A percentile compares a stretch with the other conserved stretches of the same genome.
Conservation (phyloP, 352 stramenopile species). For the Globisporangium takayamanum region DNA sequence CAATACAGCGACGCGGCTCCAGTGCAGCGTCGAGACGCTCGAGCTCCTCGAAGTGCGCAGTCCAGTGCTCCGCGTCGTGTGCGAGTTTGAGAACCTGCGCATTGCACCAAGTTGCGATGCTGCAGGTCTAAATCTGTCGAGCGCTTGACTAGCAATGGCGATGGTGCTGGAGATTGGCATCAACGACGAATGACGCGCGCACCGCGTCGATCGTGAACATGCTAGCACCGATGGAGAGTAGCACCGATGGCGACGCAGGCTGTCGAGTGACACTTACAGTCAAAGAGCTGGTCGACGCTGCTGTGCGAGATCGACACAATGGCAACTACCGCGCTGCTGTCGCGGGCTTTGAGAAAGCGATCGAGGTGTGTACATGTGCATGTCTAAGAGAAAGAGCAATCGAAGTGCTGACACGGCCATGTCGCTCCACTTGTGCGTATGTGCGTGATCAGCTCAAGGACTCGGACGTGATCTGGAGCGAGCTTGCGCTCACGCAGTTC, state of each 20-base stretch:
- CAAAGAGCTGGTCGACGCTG: conserved; percentile 21
- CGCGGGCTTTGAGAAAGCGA: conserved; percentile 27
- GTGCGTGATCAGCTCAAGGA: conserved; percentile 36
- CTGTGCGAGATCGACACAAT: conserved; percentile 26
- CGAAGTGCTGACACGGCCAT: not conserved
- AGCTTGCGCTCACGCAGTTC: conserved; percentile 54
- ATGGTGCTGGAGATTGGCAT: too few species aligned
- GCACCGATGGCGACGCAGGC: not conserved
- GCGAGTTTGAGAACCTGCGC: conserved; percentile 47
- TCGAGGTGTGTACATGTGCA: conserved; percentile 29
- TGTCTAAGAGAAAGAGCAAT: not conserved
- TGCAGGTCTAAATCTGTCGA: too few species aligned
- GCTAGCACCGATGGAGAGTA: not conserved
- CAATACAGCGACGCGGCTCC: conserved; percentile 17
- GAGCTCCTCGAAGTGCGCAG: conserved; percentile 41
- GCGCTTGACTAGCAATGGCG: not conserved
- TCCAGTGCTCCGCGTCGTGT: conserved; percentile 26
- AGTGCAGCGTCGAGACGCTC: conserved; percentile 25
- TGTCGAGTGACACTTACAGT: conserved; percentile 21
- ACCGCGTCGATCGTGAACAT: too few species aligned
- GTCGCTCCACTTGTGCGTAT: not conserved
- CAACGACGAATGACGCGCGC: not conserved
- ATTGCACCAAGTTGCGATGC: not conserved
- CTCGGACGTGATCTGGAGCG: conserved; percentile 45
- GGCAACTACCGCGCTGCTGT: conserved; percentile 36